Percentiles rank a stretch among this genome's conserved stretches.
phyloP scores from a whole-genome alignment of 108 stramenopile genomes.

The Skeletonema potamos region DNA sequence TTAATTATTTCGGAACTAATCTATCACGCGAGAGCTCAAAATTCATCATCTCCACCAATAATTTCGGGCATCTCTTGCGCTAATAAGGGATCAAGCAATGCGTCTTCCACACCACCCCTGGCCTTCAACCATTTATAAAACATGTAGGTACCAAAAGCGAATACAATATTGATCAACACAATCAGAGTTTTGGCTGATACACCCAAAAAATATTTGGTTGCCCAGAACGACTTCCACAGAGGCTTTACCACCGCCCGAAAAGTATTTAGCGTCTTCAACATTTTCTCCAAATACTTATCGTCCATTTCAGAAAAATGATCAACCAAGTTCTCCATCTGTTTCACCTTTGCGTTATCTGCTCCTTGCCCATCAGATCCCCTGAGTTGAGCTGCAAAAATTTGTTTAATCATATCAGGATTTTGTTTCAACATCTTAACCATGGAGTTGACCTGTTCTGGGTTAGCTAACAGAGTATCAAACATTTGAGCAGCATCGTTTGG shows the following conservation, averaged over 20 bases:
- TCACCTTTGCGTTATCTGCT: conserved; percentile 36
- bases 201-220: conserved; percentile 27
- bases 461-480: conserved; percentile 54
- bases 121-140: background rate
- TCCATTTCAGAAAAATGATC: conserved; percentile 69
- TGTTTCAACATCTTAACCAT: conserved; percentile 70
- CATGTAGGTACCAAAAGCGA: background rate
- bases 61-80: background rate
- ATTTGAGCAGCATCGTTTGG: conserved; percentile 56
- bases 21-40: background rate
- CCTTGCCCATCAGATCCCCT: conserved; percentile 12
- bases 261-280: conserved; percentile 49
- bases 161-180: conserved; percentile 16
- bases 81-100: background rate
- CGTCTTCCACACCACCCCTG: background rate
- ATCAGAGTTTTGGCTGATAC: conserved; percentile 24
- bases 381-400: conserved; percentile 31
- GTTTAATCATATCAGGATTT: conserved; percentile 75
- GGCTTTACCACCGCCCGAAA: conserved; percentile 51
- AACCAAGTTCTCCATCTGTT: conserved; percentile 59
- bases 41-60: background rate
- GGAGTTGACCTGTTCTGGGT: conserved; percentile 57
- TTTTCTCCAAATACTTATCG: conserved; percentile 62
- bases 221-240: conserved; percentile 37
- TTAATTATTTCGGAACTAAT: too few species aligned